Percentiles rank a stretch among this genome's conserved stretches.
These are phyloP conservation scores for Cladosporium sp. DNA, from an alignment of 2,329 filamentous ascomycete species.

Conservation along the genomic window DNA sequence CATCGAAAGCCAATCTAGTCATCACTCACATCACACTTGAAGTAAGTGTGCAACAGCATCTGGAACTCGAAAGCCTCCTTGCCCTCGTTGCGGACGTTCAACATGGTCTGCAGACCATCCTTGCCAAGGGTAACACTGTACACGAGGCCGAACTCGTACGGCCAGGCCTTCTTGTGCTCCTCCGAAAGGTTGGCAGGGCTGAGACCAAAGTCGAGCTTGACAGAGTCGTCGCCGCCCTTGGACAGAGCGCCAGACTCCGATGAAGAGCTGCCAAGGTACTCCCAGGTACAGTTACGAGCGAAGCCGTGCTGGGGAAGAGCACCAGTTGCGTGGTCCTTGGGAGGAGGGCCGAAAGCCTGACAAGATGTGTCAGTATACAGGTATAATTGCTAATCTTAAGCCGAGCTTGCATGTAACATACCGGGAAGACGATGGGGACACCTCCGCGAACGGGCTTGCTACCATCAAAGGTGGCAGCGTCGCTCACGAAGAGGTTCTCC, in stretches of 20 bases:
- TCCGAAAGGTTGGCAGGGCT: constrained; percentile 71
- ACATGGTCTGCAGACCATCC: constrained; percentile 73
- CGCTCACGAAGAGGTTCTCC: constrained; percentile 86
- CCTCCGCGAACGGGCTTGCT: constrained; percentile 88
- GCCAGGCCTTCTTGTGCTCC: constrained; percentile 73
- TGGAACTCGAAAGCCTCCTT: constrained; percentile 84
- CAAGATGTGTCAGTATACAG: constrained; percentile 1
- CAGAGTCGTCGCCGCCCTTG: constrained; percentile 60
- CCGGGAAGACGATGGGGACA: constrained; percentile 90
- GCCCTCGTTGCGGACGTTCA: constrained; percentile 89
- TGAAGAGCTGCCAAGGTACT: constrained; percentile 88
- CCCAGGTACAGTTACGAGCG: constrained; percentile 86
- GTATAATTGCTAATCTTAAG: not conserved
- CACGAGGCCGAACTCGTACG: constrained; percentile 82
- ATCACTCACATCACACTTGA: constrained; percentile 69
- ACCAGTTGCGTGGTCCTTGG: constrained; percentile 74
- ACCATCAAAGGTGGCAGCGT: constrained; percentile 77
- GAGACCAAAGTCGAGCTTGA: constrained; percentile 96
- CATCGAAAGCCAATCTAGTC: not conserved
- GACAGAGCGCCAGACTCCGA: constrained; percentile 56
- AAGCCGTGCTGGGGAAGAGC: constrained; percentile 91
- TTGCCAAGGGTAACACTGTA: constrained; percentile 87
- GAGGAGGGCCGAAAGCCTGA: constrained; percentile 82
- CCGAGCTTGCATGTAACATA: constrained; percentile 48
- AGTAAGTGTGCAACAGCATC: constrained; percentile 87